Base-by-base conservation (phyloP, 164 flowering plant species). In the Tetrastigma voinierianum region DNA sequence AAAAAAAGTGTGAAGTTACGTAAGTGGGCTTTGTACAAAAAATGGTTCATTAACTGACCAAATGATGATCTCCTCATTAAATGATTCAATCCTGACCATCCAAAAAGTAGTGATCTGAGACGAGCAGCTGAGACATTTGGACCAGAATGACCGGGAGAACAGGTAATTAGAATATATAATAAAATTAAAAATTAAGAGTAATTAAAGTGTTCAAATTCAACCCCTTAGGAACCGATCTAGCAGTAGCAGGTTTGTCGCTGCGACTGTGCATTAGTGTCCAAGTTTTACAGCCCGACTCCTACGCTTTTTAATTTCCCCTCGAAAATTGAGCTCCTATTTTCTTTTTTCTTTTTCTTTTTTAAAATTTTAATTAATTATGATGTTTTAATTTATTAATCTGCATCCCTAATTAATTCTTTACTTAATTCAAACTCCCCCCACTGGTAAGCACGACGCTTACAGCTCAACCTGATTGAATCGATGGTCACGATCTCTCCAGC, bases 191-290 rank as follows among this genome's bases (percentile, higher is more conserved):
- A 58, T 51, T 16, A n/a, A 46, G 59, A 55, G 53, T 64, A 62
- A 72, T 65, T 63, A 76, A 62, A n/a, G 61, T 55, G 70, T 74
- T 77, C 61, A 75, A 70, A 78, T 73, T 78, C 73, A 81, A 74
- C 81, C 25, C 87, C 86, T 78, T 68, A 80, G 77, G 86, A 84
- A 86, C 62, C 88, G 87, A 86, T 83, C 89, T 57, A 80, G 90
- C 89, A 78, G 80, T 57, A 80, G 90, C 89, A 78, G 80, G 83
- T 77, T 89, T 88, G 82, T 77, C 84, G 87, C 84, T 79, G 78
- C 51, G 74, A 66, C 79, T 72, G 72, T 74, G 85, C 81, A 84
- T 84, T 74, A 79, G 72, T 72, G 74, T 82, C 89, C 85, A 85
- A 79, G 56, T 67, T 75, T 75, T 68, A 66, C 79, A 68, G 74